Base-by-base conservation (phyloP, 257 asterid species). In the Solanum sejunctum region DNA sequence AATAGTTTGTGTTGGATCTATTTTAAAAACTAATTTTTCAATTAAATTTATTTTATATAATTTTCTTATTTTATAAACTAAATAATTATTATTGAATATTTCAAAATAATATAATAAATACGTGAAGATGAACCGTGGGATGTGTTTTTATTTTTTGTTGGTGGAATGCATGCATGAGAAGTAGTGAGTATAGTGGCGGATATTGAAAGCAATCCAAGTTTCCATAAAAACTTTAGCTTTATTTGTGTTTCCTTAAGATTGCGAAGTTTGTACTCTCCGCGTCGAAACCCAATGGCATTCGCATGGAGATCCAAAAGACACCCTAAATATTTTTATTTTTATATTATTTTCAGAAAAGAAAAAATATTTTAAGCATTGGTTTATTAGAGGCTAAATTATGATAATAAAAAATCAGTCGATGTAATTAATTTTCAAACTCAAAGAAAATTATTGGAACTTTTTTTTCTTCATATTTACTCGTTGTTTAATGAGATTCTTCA, bases 161-260 rank as follows among this genome's bases (percentile, higher is more conserved):
- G 58, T 5, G 6, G 13, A 75, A 75, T 75, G 60, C 39, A 75
- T 75, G 45, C 89, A 80, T 67, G 82, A 84, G 87, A 52, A 64
- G 7, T 8, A n/a, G 52, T 36, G 84, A 66, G 83, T 36, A 10
- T 15, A 80, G 78, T 85, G 86, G 84, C 85, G 89, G 87, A 54
- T 73, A 78, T 11, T 75, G 32, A 43, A 89, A 85, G 87, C 85
- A 67, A 85, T 87, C 88, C 80, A 67, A 23, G 15, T 39, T 64
- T 85, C 87, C 26, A 85, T 81, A 67, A 77, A 39, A 71, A 80
- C 32, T 80, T 84, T 87, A 73, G 85, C 87, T 87, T n/a, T 17
- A 56, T 17, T 85, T 87, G 86, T 87, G 90, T 87, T 75, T 89
- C 90, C 90, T 90, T 88, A 89, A 88, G 91, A 88, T 89, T 88